Evolutionary conservation across 306 rosid genomes (phyloP).

Genomic region (Prunus padus): DNA sequence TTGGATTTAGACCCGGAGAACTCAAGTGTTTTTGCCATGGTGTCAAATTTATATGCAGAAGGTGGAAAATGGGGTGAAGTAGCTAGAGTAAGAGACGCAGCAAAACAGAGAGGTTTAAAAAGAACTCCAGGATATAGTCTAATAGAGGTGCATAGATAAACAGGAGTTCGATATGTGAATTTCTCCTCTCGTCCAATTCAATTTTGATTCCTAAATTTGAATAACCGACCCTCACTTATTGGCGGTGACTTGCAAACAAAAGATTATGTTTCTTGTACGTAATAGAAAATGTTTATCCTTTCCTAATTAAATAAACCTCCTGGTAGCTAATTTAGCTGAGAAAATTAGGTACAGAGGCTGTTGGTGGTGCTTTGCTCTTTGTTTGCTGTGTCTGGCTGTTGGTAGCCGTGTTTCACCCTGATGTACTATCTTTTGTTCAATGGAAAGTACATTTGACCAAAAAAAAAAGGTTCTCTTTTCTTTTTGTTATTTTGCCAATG

Average conservation of each 20-base stretch:
- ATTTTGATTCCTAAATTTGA: background rate
- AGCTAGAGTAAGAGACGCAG: constrained; percentile 30
- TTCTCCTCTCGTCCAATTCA: background rate
- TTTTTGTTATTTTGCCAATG: background rate
- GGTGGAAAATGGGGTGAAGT: constrained; percentile 54
- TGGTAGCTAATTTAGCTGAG: too few species aligned
- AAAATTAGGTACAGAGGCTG: too few species aligned
- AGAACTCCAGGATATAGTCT: constrained; percentile 41
- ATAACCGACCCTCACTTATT: too few species aligned
- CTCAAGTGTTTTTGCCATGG: constrained; percentile 34
- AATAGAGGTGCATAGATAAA: constrained; percentile 23
- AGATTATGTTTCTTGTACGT: background rate
- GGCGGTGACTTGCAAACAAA: background rate
- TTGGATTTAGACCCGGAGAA: constrained; percentile 32
- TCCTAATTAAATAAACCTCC: background rate
- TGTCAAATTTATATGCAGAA: constrained; percentile 42
- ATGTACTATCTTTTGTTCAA: too few species aligned
- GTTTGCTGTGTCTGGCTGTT: too few species aligned
- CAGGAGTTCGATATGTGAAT: constrained; percentile 16
- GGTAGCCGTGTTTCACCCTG: too few species aligned
- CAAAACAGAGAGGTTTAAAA: constrained; percentile 28
- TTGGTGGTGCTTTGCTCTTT: too few species aligned
- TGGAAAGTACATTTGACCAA: too few species aligned
- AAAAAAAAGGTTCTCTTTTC: too few species aligned
- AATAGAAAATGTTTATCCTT: background rate